Evolutionary conservation across 1,284 basidiomycete species (phyloP), one percentile per base, ranked within the genome.

Genomic region (Puccinia polysora): DNA sequence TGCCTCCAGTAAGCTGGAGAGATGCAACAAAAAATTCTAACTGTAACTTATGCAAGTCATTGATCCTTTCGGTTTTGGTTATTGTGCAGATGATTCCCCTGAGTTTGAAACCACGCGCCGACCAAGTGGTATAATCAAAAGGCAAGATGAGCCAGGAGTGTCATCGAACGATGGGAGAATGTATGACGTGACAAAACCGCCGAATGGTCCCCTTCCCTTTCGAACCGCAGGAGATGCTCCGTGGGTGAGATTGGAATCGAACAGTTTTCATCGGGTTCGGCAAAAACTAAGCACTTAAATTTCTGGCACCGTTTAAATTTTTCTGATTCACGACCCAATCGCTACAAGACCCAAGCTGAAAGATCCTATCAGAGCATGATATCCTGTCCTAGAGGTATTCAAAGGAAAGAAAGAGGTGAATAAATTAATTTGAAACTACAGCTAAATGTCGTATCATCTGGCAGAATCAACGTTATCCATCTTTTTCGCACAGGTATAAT

Each of bases 191-290:
- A n/a, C 23, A 28, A 34, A 28, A 25, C 6, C 30, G n/a, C 56
- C 56, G 8, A n/a, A 59, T 32, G 56, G 56, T n/a, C 56, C 56
- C 15, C 23, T 59, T 4, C 56, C 56, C n/a, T 12, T n/a, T 30
- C 34, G 23, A 15, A 59, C n/a, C 18, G 30, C 23, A n/a, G 56
- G 56, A 12, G 56, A 59, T 36, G 56, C 56, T 20, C 56, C 56
- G 14, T 59, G 23, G 23, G 56, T 59, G 15, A 36, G 56, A 23
- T 1, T n/a, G 12, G 50, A 45, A n/a, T n/a, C n/a, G n/a, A 10
- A 45, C 40, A 45, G n/a, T 23, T 53, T n/a, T 28, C 25, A n/a
- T 10, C 40, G 40, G n/a, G n/a, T 45, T 23, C 15, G 10, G 10
- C 15, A 18, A 28, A 18, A 53, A 18, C 8, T 8, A 28, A 10